Evolutionary conservation across 2,329 filamentous ascomycete species (phyloP), one percentile per base, ranked within the genome.

Genomic region (Aureobasidium sp.): DNA sequence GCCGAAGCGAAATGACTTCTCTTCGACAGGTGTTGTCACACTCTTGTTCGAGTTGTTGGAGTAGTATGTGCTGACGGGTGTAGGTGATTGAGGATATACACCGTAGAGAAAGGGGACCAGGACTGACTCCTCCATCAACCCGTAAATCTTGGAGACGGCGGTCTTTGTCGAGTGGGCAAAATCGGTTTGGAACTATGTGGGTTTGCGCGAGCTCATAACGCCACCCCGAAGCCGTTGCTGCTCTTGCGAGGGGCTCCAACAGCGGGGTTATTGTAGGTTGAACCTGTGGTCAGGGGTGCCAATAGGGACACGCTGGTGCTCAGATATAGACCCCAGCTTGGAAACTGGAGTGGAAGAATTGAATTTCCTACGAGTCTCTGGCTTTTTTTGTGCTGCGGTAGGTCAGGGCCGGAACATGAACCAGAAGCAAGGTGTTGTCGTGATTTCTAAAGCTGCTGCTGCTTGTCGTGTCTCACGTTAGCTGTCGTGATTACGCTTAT

Each of bases 71-170:
- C 72, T 65, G 46, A 69, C 71, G 47, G 77, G 74, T 43, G 71
- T 67, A n/a, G 81, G 76, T 33, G 77, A 75, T 46, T 79, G 76
- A 1, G 78, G 75, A 62, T 78, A 79, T 51, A 80, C 75, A 63
- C 79, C 82, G 73, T 96, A 93, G 58, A 97, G 80, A 70, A 97
- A 99, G 0, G 93, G 92, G 0, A 96, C 86, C 55, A 97, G 79
- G 0, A 97, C 89, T 3, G 92, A 96, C 71, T 97, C 94, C 68
- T 96, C 95, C 92, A 99, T 97, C 60, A 99, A 79, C 67, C 97
- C 94, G 72, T 93, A 92, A 42, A 96, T 89, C 63, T 96, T 95
- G 63, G 83, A 82, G 25, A 95, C 88, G 21, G 94, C 91, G 54
- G 47, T 33, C 43, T 50, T 61, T 19, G 50, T 23, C 11, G 60